phyloP scores from a whole-genome alignment of 305 asterid species.

The Solanum chacoense region DNA sequence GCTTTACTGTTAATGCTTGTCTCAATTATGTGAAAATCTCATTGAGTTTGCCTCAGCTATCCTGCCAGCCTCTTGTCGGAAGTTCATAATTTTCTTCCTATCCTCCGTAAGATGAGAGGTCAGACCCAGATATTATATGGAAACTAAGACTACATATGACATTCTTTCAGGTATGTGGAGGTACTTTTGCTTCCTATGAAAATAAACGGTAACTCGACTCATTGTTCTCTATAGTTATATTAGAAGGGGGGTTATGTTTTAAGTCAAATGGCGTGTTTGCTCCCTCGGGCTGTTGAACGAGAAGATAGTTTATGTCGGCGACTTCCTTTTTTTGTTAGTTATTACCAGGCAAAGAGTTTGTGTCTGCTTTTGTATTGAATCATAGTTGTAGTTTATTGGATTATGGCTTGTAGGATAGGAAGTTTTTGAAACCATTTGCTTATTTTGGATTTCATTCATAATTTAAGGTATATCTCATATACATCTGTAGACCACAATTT shows the following conservation, averaged over 20 bases:
- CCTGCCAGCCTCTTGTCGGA: background rate
- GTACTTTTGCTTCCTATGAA: background rate
- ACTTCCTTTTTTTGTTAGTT: background rate
- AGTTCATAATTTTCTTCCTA: background rate
- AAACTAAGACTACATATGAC: background rate
- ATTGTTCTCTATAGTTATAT: background rate
- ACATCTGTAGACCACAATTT: background rate
- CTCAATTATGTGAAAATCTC: background rate
- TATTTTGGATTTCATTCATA: background rate
- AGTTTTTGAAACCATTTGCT: background rate
- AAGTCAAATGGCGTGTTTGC: background rate
- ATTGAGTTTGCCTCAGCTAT: background rate
- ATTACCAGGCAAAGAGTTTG: background rate
- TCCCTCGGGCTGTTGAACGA: background rate
- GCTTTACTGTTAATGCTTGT: background rate
- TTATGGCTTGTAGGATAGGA: background rate
- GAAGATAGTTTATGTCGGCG: background rate
- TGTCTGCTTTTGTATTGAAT: background rate
- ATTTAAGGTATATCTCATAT: background rate
- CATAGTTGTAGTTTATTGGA: background rate
- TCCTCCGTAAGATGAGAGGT: constrained; percentile 1
- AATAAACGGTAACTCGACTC: background rate
- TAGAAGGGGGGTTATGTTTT: background rate
- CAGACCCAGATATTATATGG: background rate
- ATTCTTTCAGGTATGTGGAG: constrained; percentile 5